Evolutionary conservation across 1,284 basidiomycete genomes (phyloP).

Genomic region (Cutaneotrichosporon sp.): DNA sequence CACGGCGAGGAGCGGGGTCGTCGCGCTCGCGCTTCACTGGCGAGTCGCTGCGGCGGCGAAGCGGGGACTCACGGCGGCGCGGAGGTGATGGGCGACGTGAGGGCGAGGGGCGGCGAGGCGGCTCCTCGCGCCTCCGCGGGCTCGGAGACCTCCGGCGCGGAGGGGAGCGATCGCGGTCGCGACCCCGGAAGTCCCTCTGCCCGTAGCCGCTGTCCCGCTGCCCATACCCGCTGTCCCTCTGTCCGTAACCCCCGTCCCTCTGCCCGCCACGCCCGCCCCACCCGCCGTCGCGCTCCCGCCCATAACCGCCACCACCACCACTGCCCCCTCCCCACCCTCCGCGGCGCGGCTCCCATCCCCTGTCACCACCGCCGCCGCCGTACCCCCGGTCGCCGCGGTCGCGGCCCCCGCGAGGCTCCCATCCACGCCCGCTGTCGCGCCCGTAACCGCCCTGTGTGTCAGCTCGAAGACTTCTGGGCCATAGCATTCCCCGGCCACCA

Average conservation of each 20-base stretch:
- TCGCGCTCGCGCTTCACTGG: not conserved
- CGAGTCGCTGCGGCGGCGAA: not conserved
- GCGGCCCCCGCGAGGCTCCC: slow-evolving; percentile 14
- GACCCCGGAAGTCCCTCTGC: not conserved
- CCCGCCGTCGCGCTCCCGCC: slow-evolving; percentile 20
- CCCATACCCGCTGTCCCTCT: slow-evolving; percentile 20
- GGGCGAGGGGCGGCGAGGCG: slow-evolving; percentile 12
- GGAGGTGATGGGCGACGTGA: slow-evolving; percentile 3
- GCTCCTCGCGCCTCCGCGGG: slow-evolving; percentile 16
- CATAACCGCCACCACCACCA: slow-evolving; percentile 10
- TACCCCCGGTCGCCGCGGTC: slow-evolving; percentile 9
- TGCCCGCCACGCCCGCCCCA: slow-evolving; percentile 11
- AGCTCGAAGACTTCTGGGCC: not conserved
- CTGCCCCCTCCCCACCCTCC: slow-evolving; percentile 8
- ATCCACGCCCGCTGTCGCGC: slow-evolving; percentile 13
- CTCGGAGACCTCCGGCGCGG: slow-evolving; percentile 4
- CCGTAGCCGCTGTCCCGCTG: slow-evolving; percentile 8
- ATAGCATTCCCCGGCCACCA: not conserved
- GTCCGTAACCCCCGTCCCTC: not conserved
- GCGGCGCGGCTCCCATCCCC: slow-evolving; percentile 12
- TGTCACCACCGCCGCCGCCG: slow-evolving; percentile 9
- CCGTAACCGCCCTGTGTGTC: not conserved
- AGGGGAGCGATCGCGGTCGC: slow-evolving; percentile 6
- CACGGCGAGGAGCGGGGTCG: not conserved
- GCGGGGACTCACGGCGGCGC: not conserved